Evolutionary conservation across 345 rosid species (phyloP).

Genomic region (Citrus hindsii): DNA sequence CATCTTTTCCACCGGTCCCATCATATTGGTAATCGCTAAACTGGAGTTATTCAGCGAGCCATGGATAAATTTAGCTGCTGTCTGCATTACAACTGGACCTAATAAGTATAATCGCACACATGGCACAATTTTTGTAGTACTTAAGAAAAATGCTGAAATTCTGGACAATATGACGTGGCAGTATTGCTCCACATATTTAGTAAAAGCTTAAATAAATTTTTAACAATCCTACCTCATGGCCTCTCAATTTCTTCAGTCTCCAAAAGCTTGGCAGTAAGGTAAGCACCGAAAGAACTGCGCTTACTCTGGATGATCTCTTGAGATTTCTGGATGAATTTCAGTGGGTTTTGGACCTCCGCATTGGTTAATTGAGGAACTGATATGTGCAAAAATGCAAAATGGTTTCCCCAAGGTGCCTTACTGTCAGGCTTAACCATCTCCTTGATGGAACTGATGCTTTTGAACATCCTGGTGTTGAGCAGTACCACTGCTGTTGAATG

Average conservation of each 20-base stretch:
- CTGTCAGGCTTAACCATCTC: conserved; percentile 32
- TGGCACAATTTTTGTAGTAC: too few relatives aligned
- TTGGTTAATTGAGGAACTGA: conserved; percentile 13
- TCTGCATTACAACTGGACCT: conserved; percentile 1
- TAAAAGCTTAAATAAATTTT: too few relatives aligned
- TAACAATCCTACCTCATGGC: too few relatives aligned
- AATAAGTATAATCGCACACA: too few relatives aligned
- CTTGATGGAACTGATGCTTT: conserved; percentile 29
- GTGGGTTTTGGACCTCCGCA: not conserved
- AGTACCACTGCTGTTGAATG: conserved; percentile 29
- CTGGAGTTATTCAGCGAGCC: conserved; percentile 27
- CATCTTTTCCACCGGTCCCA: conserved; percentile 40
- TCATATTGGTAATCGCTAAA: conserved; percentile 32
- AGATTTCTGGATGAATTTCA: conserved; percentile 16
- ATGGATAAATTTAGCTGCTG: conserved; percentile 19
- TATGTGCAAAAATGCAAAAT: conserved; percentile 32
- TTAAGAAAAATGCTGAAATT: too few relatives aligned
- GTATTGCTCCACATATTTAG: too few relatives aligned
- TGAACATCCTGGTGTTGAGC: conserved; percentile 30
- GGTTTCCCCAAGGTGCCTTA: conserved; percentile 40
- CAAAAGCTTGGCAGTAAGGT: too few relatives aligned
- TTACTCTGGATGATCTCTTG: conserved; percentile 13
- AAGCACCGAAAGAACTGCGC: conserved; percentile 9
- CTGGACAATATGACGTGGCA: too few relatives aligned
- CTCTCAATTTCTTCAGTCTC: too few relatives aligned